Evolutionary conservation across 1,139 yeast genomes (phyloP).

Genomic region (Geotrichum candidum): DNA sequence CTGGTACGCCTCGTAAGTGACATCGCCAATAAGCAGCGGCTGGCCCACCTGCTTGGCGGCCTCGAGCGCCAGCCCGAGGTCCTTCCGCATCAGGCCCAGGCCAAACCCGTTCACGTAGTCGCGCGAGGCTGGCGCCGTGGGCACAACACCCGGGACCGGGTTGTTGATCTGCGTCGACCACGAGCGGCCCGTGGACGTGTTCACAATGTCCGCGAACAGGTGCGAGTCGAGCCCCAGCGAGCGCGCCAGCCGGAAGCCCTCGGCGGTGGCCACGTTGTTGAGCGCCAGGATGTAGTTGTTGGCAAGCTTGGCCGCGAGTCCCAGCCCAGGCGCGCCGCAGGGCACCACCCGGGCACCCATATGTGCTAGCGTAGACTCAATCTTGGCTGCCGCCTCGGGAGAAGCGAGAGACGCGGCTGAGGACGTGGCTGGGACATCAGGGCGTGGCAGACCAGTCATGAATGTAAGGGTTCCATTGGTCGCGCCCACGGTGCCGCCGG

Average conservation of each 20-base stretch:
- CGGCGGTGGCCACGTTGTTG: constrained; percentile 55
- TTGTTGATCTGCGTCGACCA: constrained; percentile 60
- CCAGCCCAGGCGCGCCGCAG: constrained; percentile 53
- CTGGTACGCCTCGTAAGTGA: constrained; percentile 30
- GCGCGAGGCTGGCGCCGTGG: constrained; percentile 44
- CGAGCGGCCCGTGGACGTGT: constrained; percentile 54
- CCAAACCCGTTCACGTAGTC: constrained; percentile 52
- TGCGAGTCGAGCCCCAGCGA: constrained; percentile 48
- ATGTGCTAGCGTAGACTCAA: constrained; percentile 34
- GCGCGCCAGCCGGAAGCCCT: constrained; percentile 54
- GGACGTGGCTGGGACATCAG: constrained; percentile 27
- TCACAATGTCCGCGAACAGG: constrained; percentile 47
- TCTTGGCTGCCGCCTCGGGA: not conserved
- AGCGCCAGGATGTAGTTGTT: constrained; percentile 55
- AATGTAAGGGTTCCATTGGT: constrained; percentile 51
- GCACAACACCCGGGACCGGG: constrained; percentile 51
- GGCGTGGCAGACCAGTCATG: constrained; percentile 43
- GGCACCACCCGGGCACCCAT: constrained; percentile 54
- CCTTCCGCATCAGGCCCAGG: constrained; percentile 51
- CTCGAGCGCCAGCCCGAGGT: constrained; percentile 49
- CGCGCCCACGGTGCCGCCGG: constrained; percentile 60
- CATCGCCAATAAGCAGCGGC: constrained; percentile 28
- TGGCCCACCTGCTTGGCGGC: constrained; percentile 38
- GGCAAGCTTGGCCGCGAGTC: constrained; percentile 54
- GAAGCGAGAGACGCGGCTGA: constrained; percentile 33